Evolutionary conservation across 2,329 filamentous ascomycete species (phyloP), one percentile per base, ranked within the genome.

Genomic region (Aschersonia sp.): DNA sequence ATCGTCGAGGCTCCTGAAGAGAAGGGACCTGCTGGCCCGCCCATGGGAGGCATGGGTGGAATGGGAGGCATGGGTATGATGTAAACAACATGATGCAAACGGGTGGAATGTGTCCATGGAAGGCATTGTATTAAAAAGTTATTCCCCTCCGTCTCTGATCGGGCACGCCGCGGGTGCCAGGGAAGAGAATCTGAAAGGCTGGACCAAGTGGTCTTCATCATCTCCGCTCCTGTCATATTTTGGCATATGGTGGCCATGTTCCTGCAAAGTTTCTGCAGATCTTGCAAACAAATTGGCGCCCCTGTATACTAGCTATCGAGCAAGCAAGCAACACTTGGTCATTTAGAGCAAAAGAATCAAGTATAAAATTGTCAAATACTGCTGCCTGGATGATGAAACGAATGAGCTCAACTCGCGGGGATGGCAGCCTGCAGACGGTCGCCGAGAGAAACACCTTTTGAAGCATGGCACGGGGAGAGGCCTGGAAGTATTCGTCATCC

Each of bases 1-100:
- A 95, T 98, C 54, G 89, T 96, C 46, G 92, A 98, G 66, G 92
- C 90, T 47, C 78, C 87, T 47, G 90, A 97, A 68, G 89, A 96
- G 68, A 96, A 96, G 83, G 77, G 79, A 59, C 71, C 75, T 51
- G 69, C 73, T 46, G 77, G 78, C 46, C 57, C 63, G 55, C 58
- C 63, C 54, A 83, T 82, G 74, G 79, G 79, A 44, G 80, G 78
- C 53, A 81, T 80, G 76, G 79, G 78, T 42, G 79, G 78, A 56
- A 86, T 86, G 81, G 73, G 73, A 30, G 74, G 75, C 30, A 75
- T 79, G 76, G 75, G 73, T 49, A 77, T 78, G 75, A 78, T 78
- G 75, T 78, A 75, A 75, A 58, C 63, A 51, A 53, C 42, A 31
- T n/a, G 46, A 43, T 48, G 44, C 10, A 47, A 49, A 52, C 52